Percentiles rank a stretch among this genome's conserved stretches.
Evolutionary conservation across 148 eudicot genomes (phyloP).

Genomic region (Cornus florida): DNA sequence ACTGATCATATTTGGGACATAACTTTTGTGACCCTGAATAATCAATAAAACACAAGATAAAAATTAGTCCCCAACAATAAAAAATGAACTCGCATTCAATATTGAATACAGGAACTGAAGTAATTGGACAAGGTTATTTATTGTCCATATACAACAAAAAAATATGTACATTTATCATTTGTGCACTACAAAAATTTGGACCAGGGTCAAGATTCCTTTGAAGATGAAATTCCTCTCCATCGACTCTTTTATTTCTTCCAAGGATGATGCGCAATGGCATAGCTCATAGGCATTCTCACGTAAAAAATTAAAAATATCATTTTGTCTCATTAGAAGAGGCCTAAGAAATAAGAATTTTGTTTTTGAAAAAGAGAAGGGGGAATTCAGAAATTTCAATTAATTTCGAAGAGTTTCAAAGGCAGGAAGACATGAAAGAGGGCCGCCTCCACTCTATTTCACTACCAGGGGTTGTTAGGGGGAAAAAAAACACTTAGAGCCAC

Average conservation of each 20-base stretch:
- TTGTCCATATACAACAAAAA: neutral
- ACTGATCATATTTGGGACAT: conserved; percentile 97
- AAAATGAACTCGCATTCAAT: neutral
- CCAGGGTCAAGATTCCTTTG: neutral
- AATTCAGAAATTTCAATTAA: too few species aligned
- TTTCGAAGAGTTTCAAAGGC: too few species aligned
- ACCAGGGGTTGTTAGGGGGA: too few species aligned
- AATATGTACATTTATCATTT: neutral
- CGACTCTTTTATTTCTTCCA: neutral
- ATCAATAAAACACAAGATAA: neutral
- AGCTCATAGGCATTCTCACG: neutral
- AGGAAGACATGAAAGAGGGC: too few species aligned
- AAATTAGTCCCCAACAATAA: neutral
- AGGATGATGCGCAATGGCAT: neutral
- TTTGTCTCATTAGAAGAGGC: too few species aligned
- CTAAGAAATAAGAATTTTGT: too few species aligned
- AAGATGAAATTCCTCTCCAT: neutral
- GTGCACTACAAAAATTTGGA: neutral
- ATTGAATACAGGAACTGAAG: neutral
- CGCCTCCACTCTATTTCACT: too few species aligned
- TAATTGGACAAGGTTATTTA: neutral
- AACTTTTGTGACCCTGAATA: conserved; percentile 94
- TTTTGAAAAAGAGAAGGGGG: too few species aligned
- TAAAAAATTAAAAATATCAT: neutral
- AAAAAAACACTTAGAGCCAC: too few species aligned